Conservation (phyloP, 2,329 filamentous ascomycete species). For the Talaromyces verruculosus region DNA sequence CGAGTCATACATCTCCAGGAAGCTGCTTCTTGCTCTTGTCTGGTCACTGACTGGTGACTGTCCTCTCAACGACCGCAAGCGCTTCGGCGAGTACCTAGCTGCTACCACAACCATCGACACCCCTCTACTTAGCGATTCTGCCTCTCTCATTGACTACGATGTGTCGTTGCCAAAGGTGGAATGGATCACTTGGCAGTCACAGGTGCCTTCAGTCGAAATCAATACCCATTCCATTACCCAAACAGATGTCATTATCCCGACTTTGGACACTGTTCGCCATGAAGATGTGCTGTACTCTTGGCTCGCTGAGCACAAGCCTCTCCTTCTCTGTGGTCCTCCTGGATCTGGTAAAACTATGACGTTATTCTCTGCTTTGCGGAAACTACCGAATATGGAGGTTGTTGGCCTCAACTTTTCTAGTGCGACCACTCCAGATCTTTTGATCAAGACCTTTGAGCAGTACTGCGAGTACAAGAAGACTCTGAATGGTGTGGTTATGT, state of each 20-base stretch:
- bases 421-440: constrained; percentile 92
- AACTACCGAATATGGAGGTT: constrained; percentile 97
- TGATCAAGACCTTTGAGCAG: constrained; percentile 99
- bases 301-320: constrained; percentile 96
- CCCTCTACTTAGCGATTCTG: constrained; percentile 72
- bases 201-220: constrained; percentile 91
- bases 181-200: constrained; percentile 91
- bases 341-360: constrained; percentile 99
- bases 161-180: constrained; percentile 81
- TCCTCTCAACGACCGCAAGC: constrained; percentile 79
- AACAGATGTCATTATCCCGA: constrained; percentile 97
- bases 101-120: constrained; percentile 82
- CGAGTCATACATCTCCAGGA: constrained; percentile 88
- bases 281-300: constrained; percentile 99
- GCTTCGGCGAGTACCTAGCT: constrained; percentile 81
- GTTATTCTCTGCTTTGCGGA: constrained; percentile 92
- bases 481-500: constrained; percentile 90
- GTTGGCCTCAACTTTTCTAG: constrained; percentile 99
- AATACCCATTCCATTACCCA: constrained; percentile 98
- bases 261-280: constrained; percentile 92
- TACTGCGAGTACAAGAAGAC: constrained; percentile 99
- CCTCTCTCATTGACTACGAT: constrained; percentile 94
- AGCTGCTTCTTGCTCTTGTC: constrained; percentile 84
- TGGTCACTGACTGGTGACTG: constrained; percentile 98
- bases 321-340: constrained; percentile 93